Conservation (phyloP, 768 basidiomycete species). For the Leccinum sublutescens region DNA sequence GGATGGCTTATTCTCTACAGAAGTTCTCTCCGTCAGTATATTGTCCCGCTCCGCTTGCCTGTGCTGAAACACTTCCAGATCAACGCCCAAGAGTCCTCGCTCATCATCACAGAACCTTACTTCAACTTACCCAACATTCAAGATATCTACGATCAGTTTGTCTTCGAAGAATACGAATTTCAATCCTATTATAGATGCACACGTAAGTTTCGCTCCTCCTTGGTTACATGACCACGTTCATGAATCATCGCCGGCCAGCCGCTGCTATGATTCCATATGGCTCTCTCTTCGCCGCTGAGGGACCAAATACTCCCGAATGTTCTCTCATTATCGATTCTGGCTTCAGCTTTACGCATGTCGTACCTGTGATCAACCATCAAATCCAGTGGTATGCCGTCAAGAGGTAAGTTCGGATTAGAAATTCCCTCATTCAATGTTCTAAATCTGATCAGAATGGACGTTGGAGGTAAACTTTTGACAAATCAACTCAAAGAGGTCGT, state of each 20-base stretch:
- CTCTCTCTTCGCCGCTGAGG: constrained; percentile 54
- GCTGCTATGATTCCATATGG: constrained; percentile 79
- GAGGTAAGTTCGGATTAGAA: constrained; percentile 47
- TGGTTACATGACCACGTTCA: constrained; percentile 23
- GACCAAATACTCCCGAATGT: constrained; percentile 67
- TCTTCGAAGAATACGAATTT: constrained; percentile 97
- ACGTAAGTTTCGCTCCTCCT: constrained; percentile 51
- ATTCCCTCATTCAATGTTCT: constrained; percentile 14
- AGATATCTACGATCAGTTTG: constrained; percentile 90
- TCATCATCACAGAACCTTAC: constrained; percentile 91
- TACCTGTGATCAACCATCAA: constrained; percentile 74
- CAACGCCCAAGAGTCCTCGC: constrained; percentile 65
- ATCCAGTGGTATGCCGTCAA: constrained; percentile 81
- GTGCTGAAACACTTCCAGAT: constrained; percentile 45
- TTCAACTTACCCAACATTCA: constrained; percentile 92
- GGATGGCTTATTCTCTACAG: constrained; percentile 83
- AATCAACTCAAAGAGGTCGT: constrained; percentile 94
- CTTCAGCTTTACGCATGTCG: constrained; percentile 91
- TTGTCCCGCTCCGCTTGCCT: neutral
- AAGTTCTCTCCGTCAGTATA: constrained; percentile 58
- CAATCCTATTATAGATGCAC: constrained; percentile 76
- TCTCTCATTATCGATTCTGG: constrained; percentile 83
- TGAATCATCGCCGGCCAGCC: constrained; percentile 44
- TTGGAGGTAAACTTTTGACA: constrained; percentile 93
- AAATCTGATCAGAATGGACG: constrained; percentile 67